Conservation (phyloP, 148 eudicot species). For the Fagopyrum tataricum region DNA sequence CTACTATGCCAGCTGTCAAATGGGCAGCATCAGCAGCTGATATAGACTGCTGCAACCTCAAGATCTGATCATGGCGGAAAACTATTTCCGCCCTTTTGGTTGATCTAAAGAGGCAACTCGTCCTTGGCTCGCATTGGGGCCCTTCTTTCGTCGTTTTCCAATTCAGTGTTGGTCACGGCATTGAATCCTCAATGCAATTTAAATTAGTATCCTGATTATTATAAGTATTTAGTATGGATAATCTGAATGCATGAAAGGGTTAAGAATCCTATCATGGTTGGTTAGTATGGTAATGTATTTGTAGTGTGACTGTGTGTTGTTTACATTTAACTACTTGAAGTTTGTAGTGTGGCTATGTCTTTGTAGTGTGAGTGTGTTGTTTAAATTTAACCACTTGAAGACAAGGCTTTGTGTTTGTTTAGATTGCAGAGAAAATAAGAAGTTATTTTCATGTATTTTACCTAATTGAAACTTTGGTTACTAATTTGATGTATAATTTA, state of each 20-base stretch:
- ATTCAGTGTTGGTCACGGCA: not conserved
- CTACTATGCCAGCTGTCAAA: not conserved
- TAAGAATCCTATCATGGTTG: not conserved
- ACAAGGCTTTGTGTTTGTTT: too few species aligned
- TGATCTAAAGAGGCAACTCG: not conserved
- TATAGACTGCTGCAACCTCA: not conserved
- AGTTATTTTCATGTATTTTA: too few species aligned
- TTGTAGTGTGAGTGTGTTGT: too few species aligned
- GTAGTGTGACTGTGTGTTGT: too few species aligned
- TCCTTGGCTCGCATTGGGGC: constrained; percentile 8
- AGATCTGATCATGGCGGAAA: not conserved
- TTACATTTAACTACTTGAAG: too few species aligned
- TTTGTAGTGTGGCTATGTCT: too few species aligned
- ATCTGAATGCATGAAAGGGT: not conserved
- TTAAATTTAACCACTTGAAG: too few species aligned
- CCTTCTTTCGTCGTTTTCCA: not conserved
- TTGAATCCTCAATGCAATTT: constrained; percentile 1
- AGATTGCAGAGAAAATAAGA: too few species aligned
- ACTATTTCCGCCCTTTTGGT: not conserved
- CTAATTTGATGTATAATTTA: too few species aligned
- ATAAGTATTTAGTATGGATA: not conserved
- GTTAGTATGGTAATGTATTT: too few species aligned
- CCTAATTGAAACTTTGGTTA: too few species aligned
- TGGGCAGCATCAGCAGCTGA: not conserved
- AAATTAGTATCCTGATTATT: not conserved